A percentile compares a stretch with the other conserved stretches of the same genome.
Evolutionary conservation across 768 basidiomycete genomes (phyloP).

Genomic region (Podaxis sp.): DNA sequence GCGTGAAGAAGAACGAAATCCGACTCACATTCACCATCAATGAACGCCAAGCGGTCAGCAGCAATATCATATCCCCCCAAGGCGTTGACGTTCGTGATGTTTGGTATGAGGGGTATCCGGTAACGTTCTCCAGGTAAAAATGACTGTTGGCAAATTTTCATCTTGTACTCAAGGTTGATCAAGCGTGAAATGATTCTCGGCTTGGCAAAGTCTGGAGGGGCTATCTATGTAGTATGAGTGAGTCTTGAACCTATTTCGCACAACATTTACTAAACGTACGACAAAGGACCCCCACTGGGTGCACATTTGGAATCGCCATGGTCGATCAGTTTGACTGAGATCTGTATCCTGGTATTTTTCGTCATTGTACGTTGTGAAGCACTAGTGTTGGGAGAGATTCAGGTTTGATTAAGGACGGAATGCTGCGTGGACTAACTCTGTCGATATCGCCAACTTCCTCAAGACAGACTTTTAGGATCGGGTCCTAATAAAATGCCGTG

Average conservation of each 20-base stretch:
- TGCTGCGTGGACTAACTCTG: not conserved
- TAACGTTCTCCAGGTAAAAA: constrained; percentile 77
- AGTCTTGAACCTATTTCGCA: not conserved
- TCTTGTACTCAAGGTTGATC: constrained; percentile 45
- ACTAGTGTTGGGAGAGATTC: constrained; percentile 40
- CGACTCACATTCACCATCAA: constrained; percentile 73
- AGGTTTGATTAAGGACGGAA: not conserved
- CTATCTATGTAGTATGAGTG: constrained; percentile 44
- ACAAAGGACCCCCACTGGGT: constrained; percentile 95
- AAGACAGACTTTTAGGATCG: not conserved
- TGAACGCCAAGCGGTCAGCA: constrained; percentile 81
- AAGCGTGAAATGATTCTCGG: constrained; percentile 79
- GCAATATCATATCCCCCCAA: constrained; percentile 82
- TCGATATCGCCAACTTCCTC: not conserved
- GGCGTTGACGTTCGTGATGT: constrained; percentile 76
- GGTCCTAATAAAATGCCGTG: not conserved
- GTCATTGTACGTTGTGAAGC: constrained; percentile 83
- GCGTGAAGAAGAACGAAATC: not conserved
- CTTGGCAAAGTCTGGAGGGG: constrained; percentile 64
- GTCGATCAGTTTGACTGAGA: constrained; percentile 72
- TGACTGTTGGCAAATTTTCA: constrained; percentile 38
- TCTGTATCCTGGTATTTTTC: constrained; percentile 56
- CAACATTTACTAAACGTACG: constrained; percentile 35
- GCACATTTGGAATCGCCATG: constrained; percentile 90
- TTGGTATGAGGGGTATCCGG: constrained; percentile 67